Conservation (phyloP, 2,329 filamentous ascomycete genomes). For the Penicillium sp. region DNA sequence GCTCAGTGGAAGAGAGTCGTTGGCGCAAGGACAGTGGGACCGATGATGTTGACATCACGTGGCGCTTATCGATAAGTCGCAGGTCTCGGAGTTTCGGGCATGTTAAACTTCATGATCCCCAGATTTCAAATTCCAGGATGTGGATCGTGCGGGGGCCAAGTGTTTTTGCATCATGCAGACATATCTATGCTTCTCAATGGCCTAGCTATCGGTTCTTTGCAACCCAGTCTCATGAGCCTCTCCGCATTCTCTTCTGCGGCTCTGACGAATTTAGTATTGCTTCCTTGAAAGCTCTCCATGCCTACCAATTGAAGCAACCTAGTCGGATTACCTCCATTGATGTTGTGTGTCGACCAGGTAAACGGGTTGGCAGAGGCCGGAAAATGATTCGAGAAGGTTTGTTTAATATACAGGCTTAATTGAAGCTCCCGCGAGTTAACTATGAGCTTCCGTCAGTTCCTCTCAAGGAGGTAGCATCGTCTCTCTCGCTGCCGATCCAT, state of each 20-base stretch:
- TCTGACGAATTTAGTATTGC: conserved; percentile 86
- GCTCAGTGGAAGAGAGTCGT: conserved; percentile 5
- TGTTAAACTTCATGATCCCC: conserved; percentile 3
- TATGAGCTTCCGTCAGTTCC: conserved; percentile 58
- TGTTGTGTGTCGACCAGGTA: conserved; percentile 79
- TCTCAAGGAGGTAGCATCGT: conserved; percentile 64
- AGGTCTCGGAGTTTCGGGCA: conserved; percentile 6
- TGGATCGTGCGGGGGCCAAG: conserved; percentile 23
- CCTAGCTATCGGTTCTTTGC: conserved; percentile 26
- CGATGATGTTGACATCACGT: conserved; percentile 37
- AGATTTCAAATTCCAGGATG: conserved; percentile 20
- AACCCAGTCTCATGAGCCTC: conserved; percentile 51
- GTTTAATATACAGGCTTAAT: conserved; percentile 6
- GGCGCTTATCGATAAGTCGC: conserved; percentile 28
- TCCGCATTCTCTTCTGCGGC: conserved; percentile 90
- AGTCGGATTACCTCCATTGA: conserved; percentile 72
- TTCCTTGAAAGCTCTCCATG: conserved; percentile 68
- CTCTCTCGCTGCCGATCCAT: conserved; percentile 68
- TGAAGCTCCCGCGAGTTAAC: conserved; percentile 6
- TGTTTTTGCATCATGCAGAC: conserved; percentile 25
- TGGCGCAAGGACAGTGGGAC: conserved; percentile 13
- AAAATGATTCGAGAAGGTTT: conserved; percentile 68
- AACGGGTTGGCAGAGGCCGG: conserved; percentile 72
- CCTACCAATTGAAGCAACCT: conserved; percentile 56
- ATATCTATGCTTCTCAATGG: conserved; percentile 5